Evolutionary conservation across 148 eudicot species (phyloP).

Genomic region (Tetragonia tetragonoides): DNA sequence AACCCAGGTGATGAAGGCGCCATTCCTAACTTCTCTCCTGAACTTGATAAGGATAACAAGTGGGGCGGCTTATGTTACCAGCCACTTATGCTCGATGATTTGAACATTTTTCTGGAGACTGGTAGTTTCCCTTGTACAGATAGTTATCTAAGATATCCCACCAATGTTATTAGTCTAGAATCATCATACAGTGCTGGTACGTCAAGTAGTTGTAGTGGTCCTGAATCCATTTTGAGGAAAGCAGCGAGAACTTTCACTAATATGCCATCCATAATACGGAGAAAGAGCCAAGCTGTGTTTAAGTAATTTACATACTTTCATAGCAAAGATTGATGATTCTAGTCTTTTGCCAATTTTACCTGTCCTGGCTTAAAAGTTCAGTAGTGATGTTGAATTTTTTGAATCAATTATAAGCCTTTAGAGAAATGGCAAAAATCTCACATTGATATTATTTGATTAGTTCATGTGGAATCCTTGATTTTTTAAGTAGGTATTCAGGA

Average conservation of each 20-base stretch:
- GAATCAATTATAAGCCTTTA: no score
- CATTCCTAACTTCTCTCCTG: no score
- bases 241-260: constrained; percentile 34
- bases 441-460: no score
- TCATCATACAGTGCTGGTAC: no score
- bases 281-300: background rate
- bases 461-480: no score
- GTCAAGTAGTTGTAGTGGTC: constrained; percentile 2
- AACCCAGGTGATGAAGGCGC: background rate
- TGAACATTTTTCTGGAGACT: background rate
- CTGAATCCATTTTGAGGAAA: constrained; percentile 24
- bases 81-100: background rate
- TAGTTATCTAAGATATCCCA: background rate
- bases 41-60: background rate
- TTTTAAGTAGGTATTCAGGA: no score
- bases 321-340: no score
- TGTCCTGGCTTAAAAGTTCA: background rate
- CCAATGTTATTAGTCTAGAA: background rate
- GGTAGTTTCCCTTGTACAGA: constrained; percentile 2
- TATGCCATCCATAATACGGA: constrained; percentile 37
- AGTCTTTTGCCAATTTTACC: background rate
- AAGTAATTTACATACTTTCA: background rate
- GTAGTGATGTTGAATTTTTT: no score
- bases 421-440: no score
- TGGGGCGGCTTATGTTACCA: background rate